Conservation (phyloP, 2,329 filamentous ascomycete genomes). For the Neofusicoccum parvum region DNA sequence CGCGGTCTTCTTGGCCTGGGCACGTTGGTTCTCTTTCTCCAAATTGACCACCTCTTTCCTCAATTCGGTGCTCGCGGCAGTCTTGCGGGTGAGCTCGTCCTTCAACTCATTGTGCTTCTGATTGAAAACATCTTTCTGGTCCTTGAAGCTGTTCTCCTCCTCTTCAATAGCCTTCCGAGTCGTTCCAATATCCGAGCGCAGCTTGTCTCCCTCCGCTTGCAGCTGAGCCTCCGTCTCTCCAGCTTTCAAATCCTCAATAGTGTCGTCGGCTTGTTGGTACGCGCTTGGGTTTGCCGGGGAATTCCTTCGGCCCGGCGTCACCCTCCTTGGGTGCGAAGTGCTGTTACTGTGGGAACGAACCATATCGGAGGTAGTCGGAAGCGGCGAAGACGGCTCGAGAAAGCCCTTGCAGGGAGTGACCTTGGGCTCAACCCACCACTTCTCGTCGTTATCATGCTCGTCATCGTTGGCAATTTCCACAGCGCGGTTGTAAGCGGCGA, state of each 20-base stretch:
- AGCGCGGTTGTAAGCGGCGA: conserved; percentile 53
- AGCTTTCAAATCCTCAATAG: conserved; percentile 1
- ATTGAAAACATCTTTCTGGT: conserved; percentile 56
- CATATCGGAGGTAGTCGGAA: conserved; percentile 63
- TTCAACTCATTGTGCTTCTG: conserved; percentile 79
- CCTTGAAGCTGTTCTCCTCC: conserved; percentile 55
- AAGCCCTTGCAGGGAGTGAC: conserved; percentile 55
- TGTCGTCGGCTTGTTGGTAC: conserved; percentile 7
- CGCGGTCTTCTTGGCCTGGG: conserved; percentile 76
- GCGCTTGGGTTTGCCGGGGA: conserved; percentile 61
- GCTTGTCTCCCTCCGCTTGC: conserved; percentile 76
- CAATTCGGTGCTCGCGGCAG: conserved; percentile 83
- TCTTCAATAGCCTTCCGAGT: conserved; percentile 69
- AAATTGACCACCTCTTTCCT: conserved; percentile 78
- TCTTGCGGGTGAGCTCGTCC: conserved; percentile 81
- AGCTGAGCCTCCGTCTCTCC: conserved; percentile 73
- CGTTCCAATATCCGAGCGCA: conserved; percentile 83
- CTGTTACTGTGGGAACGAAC: conserved; percentile 66
- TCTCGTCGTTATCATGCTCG: conserved; percentile 40
- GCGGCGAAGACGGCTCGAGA: conserved; percentile 63
- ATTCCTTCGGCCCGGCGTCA: conserved; percentile 71
- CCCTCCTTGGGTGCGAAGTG: conserved; percentile 59
- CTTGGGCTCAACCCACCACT: conserved; percentile 54
- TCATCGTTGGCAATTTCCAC: conserved; percentile 29
- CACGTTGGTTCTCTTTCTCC: conserved; percentile 78